Conservation (phyloP, 164 flowering plant genomes). For the Cinnamomum chago region DNA sequence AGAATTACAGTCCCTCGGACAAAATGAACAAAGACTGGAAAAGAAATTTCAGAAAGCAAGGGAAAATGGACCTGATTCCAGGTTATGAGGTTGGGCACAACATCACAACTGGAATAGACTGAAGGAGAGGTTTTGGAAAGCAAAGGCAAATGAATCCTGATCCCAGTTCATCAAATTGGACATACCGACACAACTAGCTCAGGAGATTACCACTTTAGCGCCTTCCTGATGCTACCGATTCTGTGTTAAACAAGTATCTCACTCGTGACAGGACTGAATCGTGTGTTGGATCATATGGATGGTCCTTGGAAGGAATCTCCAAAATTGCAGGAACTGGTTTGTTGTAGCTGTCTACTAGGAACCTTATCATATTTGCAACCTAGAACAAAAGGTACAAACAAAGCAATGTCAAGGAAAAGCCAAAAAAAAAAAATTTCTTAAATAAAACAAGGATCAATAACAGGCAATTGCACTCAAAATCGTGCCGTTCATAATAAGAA, state of each 20-base stretch:
- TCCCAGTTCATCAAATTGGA: neutral
- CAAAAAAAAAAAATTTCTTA: too few species aligned
- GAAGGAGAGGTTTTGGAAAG: neutral
- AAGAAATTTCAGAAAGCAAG: too few species aligned
- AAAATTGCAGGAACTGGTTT: constrained; percentile 89
- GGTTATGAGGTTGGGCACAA: too few species aligned
- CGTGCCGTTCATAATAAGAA: neutral
- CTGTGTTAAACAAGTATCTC: constrained; percentile 73
- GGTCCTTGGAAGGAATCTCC: constrained; percentile 97
- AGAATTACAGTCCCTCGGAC: too few species aligned
- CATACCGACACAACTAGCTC: neutral
- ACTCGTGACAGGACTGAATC: constrained; percentile 94
- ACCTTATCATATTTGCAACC: constrained; percentile 96
- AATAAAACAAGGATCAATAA: neutral
- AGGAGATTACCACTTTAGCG: constrained; percentile 26
- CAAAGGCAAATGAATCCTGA: neutral
- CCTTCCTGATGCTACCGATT: constrained; percentile 80
- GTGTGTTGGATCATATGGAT: constrained; percentile 87
- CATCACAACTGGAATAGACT: too few species aligned
- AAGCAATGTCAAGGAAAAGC: neutral
- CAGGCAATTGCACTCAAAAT: neutral
- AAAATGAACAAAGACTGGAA: too few species aligned
- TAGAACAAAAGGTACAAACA: constrained; percentile 17
- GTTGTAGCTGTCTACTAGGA: constrained; percentile 87
- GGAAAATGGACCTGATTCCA: too few species aligned